A percentile compares a stretch with the other conserved stretches of the same genome.
These are phyloP conservation scores for Serendipita vermifera DNA, from an alignment of 768 basidiomycete species.

Conservation along the genomic window DNA sequence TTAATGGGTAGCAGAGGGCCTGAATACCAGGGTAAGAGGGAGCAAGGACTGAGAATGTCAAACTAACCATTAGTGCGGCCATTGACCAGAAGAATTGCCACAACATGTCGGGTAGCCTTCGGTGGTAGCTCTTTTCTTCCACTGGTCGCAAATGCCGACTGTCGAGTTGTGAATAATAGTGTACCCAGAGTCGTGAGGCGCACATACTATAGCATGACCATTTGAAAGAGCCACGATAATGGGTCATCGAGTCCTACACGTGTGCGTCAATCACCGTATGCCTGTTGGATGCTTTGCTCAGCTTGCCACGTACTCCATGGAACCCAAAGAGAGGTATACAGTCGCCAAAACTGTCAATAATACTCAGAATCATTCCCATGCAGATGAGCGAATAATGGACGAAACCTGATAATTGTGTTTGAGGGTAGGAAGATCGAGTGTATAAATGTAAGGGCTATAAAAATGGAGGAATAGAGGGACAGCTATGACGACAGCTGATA, in stretches of 20 bases:
- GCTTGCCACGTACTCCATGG: slow-evolving; percentile 5
- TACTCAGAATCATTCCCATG: no score
- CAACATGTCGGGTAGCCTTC: slow-evolving; percentile 1
- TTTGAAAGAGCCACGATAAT: not conserved
- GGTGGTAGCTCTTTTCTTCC: not conserved
- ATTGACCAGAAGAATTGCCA: not conserved
- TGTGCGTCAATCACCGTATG: not conserved
- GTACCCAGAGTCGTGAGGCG: not conserved
- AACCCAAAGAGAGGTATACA: not conserved
- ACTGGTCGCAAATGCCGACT: not conserved
- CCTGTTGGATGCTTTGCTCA: not conserved
- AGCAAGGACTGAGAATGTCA: not conserved
- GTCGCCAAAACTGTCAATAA: not conserved
- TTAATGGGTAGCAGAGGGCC: not conserved
- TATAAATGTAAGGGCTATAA: not conserved
- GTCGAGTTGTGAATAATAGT: not conserved
- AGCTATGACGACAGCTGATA: not conserved
- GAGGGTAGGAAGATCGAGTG: no score
- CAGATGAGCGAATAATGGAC: no score
- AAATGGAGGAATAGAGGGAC: not conserved
- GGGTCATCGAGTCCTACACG: not conserved
- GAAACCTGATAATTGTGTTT: no score
- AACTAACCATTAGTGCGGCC: not conserved
- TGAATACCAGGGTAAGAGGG: not conserved
- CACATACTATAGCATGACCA: not conserved